These are phyloP conservation scores for Lasiodiplodia sp. DNA, from an alignment of 2,329 filamentous ascomycete species.

Conservation along the genomic window DNA sequence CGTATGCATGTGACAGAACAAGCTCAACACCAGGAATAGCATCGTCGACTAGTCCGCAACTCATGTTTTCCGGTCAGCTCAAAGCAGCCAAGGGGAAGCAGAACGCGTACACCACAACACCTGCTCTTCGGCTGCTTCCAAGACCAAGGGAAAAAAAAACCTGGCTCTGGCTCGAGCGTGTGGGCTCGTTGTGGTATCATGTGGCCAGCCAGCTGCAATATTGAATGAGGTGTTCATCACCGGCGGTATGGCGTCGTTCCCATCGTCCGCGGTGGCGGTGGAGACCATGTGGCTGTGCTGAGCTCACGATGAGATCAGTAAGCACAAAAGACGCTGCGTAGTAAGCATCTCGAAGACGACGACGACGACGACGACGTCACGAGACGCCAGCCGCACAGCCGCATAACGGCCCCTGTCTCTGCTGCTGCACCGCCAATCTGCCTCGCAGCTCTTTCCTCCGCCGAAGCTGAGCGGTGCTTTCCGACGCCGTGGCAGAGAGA, in stretches of 20 bases:
- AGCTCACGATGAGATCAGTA: not conserved
- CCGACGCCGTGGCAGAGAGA: not conserved
- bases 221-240: too few species aligned
- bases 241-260: not conserved
- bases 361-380: not conserved
- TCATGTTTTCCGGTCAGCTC: conserved; percentile 17
- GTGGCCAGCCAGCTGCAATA: not conserved
- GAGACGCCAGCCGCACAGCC: conserved; percentile 9
- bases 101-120: not conserved
- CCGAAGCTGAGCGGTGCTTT: not conserved
- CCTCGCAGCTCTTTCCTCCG: too few species aligned
- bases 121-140: not conserved
- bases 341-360: not conserved
- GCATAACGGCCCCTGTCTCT: not conserved
- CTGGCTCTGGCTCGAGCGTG: not conserved
- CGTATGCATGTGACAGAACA: not conserved
- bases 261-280: not conserved
- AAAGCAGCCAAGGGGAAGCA: not conserved
- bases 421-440: not conserved
- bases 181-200: not conserved
- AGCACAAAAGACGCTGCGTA: not conserved
- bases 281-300: not conserved
- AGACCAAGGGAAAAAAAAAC: not conserved
- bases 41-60: not conserved
- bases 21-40: not conserved